Evolutionary conservation across 148 eudicot species (phyloP).

Genomic region (Diospyros lotus): DNA sequence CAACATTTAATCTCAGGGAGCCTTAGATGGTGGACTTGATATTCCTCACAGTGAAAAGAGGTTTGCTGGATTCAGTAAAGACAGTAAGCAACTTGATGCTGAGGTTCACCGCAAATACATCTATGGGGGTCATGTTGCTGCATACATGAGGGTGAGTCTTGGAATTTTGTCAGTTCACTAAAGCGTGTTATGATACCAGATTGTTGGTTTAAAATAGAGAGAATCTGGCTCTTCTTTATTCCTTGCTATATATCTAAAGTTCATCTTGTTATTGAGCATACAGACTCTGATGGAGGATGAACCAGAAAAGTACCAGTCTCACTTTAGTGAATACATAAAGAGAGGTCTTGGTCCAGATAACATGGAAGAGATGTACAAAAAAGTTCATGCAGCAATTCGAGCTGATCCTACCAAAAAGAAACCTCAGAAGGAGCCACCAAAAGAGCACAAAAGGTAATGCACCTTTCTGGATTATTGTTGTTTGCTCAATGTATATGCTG

Average conservation of each 20-base stretch:
- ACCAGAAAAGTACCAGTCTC: constrained; percentile 68
- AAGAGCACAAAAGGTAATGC: constrained; percentile 60
- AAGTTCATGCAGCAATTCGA: constrained; percentile 65
- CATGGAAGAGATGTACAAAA: constrained; percentile 56
- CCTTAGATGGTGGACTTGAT: constrained; percentile 71
- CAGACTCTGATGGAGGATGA: constrained; percentile 64
- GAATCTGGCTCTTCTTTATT: no score
- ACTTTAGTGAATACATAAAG: constrained; percentile 48
- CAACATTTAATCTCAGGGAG: constrained; percentile 40
- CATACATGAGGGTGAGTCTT: constrained; percentile 48
- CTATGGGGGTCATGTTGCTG: constrained; percentile 74
- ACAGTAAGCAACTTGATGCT: constrained; percentile 64
- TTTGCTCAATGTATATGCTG: neutral
- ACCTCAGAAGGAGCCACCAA: constrained; percentile 45
- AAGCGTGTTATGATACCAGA: neutral
- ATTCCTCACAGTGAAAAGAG: constrained; percentile 82
- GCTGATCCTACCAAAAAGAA: constrained; percentile 56
- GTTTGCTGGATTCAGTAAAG: constrained; percentile 73
- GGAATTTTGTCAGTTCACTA: neutral
- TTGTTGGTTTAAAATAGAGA: neutral
- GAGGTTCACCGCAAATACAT: constrained; percentile 68
- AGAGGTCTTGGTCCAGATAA: constrained; percentile 49
- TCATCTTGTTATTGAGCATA: neutral
- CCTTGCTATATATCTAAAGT: neutral
- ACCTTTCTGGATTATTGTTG: neutral